Base-by-base conservation (phyloP, 202 grass and related monocot genomes). In the Dendrocalamus latiflorus region DNA sequence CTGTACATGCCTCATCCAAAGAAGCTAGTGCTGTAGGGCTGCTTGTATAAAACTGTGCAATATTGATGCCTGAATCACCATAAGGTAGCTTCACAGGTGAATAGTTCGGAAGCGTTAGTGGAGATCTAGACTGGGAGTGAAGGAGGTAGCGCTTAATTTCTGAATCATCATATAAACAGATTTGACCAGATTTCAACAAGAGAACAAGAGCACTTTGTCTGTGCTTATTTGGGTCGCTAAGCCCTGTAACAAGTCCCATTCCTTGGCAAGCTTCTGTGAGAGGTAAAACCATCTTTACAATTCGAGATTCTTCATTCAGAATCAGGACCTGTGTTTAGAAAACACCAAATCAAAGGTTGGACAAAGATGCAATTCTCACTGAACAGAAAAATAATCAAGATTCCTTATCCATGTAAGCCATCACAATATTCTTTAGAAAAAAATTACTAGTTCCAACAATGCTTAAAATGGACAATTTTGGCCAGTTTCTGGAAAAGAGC, bases 121-220 rank as follows among this genome's bases (percentile, higher is more conserved):
- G 56, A 68, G 90, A 91, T 86, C 91, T 95, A 78, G 87, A 90
- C 74, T 99, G 96, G 45, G 82, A 91, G 36, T 95, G 87, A 72
- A 90, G 72, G 58, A 99, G 86, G 70, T 92, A 95, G 6, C 74
- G 85, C 78, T 94, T 89, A 66, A 95, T 95, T 79, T 93, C 91
- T 74, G 81, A 95, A 90, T 99, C 93, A 86, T 95, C 91, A 47
- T 89, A 95, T 77, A 99, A 90, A 75, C 70, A 95, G 1, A 99
- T 83, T 37, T 80, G 75, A 70, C 96, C 91, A 70, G 96, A 95
- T 88, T 93, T 95, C 84, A 94, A 83, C 83, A 99, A 91, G 60
- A 95, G 85, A 68, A 90, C 86, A 65, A 99, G 91, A 85, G 49
- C 68, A 93, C 41, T 92, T 87, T 87, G 85, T 87, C 56, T 87